These are phyloP conservation scores for Karstenula rhodostoma DNA, from an alignment of 2,329 filamentous ascomycete genomes.

Conservation along the genomic window DNA sequence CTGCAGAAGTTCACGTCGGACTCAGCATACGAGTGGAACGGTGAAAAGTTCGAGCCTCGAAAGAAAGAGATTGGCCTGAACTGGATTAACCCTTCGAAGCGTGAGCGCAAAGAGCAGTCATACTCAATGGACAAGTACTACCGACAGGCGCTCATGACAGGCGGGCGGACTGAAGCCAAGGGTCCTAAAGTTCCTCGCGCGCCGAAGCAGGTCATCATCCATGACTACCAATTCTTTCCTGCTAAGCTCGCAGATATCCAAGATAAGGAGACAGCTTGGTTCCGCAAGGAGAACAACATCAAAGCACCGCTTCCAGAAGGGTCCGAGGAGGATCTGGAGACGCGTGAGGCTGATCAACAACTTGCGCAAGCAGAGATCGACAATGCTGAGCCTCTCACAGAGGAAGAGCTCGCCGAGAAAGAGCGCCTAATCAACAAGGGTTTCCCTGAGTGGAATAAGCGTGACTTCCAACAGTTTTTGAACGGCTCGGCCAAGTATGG, in stretches of 20 bases:
- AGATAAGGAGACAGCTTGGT: constrained; percentile 94
- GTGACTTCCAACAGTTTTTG: constrained; percentile 98
- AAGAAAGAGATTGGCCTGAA: constrained; percentile 86
- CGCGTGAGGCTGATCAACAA: constrained; percentile 86
- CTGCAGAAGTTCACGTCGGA: constrained; percentile 98
- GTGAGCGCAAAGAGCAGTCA: constrained; percentile 96
- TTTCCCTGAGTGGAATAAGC: constrained; percentile 93
- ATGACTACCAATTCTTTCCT: constrained; percentile 98
- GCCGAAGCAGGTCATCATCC: constrained; percentile 88
- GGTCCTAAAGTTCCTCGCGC: constrained; percentile 96
- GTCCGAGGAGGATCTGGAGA: constrained; percentile 83
- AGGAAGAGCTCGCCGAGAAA: constrained; percentile 90
- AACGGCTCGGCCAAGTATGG: constrained; percentile 95
- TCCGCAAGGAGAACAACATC: constrained; percentile 95
- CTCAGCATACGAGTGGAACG: constrained; percentile 98
- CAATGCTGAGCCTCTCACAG: constrained; percentile 84
- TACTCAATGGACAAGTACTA: constrained; percentile 99
- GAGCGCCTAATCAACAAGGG: constrained; percentile 81
- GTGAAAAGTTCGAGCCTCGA: constrained; percentile 88
- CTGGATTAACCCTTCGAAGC: constrained; percentile 99
- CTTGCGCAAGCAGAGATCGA: constrained; percentile 93
- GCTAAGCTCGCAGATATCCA: constrained; percentile 84
- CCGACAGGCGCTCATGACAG: constrained; percentile 84
- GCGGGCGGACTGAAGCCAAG: constrained; percentile 78
- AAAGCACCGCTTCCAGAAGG: constrained; percentile 91